Percentiles rank a stretch among this genome's conserved stretches.
Evolutionary conservation across 2,329 filamentous ascomycete genomes (phyloP).

Genomic region (Sphaceloma murrayae): DNA sequence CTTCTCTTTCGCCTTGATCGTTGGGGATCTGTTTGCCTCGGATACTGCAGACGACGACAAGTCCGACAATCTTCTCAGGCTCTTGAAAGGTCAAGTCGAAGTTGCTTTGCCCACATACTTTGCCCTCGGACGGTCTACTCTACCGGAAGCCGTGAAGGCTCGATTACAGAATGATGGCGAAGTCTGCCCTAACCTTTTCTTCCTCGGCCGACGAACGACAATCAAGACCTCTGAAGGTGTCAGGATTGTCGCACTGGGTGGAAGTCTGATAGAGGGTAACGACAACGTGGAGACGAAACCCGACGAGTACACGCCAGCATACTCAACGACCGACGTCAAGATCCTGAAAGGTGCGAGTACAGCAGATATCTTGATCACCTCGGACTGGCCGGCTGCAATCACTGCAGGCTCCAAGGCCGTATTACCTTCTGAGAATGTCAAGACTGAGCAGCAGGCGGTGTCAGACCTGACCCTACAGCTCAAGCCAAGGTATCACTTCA

Average conservation of each 20-base stretch:
- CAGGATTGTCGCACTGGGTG: slow-evolving; percentile 72
- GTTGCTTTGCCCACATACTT: slow-evolving; percentile 87
- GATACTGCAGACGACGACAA: slow-evolving; percentile 40
- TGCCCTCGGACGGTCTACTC: slow-evolving; percentile 61
- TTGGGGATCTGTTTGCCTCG: slow-evolving; percentile 69
- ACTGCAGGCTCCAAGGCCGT: slow-evolving; percentile 57
- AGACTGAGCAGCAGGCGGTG: slow-evolving; percentile 53
- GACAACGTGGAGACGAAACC: slow-evolving; percentile 48
- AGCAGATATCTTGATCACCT: slow-evolving; percentile 79
- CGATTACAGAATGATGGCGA: slow-evolving; percentile 62
- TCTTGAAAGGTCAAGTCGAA: slow-evolving; percentile 62
- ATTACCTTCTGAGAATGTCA: slow-evolving; percentile 36
- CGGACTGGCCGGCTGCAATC: slow-evolving; percentile 71
- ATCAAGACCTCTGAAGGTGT: slow-evolving; percentile 86
- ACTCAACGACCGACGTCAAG: slow-evolving; percentile 33
- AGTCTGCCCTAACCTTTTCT: slow-evolving; percentile 84
- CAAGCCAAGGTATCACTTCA: slow-evolving; percentile 88
- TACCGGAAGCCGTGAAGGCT: slow-evolving; percentile 61
- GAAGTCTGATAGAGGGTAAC: slow-evolving; percentile 16
- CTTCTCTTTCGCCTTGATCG: slow-evolving; percentile 76
- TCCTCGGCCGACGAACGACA: slow-evolving; percentile 74
- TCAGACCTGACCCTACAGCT: slow-evolving; percentile 68
- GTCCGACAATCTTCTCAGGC: slow-evolving; percentile 41
- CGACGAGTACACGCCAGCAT: slow-evolving; percentile 40
- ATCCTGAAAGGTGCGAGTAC: slow-evolving; percentile 64